phyloP scores from a whole-genome alignment of 2,329 filamentous ascomycete genomes.

The Pseudogymnoascus sp. region DNA sequence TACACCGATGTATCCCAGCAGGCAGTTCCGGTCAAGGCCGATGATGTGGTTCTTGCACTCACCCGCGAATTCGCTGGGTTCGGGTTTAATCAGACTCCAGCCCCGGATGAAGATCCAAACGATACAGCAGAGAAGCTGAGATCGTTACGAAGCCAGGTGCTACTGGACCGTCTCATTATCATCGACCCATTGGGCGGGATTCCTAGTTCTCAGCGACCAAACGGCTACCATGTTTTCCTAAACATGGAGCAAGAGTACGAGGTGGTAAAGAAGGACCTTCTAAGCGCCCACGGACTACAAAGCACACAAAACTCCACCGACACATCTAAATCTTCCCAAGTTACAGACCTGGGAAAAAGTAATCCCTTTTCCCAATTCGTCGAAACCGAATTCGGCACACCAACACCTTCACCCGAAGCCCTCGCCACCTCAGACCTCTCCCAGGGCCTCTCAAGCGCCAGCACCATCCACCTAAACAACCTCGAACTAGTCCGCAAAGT shows the following conservation, averaged over 20 bases:
- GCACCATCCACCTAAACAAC: conserved; percentile 55
- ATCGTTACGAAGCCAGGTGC: conserved; percentile 42
- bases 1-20: conserved; percentile 43
- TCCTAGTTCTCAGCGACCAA: conserved; percentile 52
- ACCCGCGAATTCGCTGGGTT: conserved; percentile 67
- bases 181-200: conserved; percentile 82
- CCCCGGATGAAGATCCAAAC: conserved; percentile 34
- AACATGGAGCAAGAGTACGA: conserved; percentile 88
- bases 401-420: neutral
- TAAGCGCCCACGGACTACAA: conserved; percentile 16
- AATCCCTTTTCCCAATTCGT: conserved; percentile 9
- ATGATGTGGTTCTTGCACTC: conserved; percentile 66
- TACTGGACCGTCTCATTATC: conserved; percentile 77
- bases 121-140: conserved; percentile 31
- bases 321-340: neutral
- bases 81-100: conserved; percentile 33
- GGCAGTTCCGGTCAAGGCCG: conserved; percentile 40
- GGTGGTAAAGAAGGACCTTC: conserved; percentile 55
- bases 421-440: conserved; percentile 8
- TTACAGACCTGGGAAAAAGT: neutral
- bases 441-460: conserved; percentile 15
- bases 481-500: conserved; percentile 62
- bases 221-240: conserved; percentile 73
- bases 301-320: conserved; percentile 26
- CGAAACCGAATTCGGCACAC: neutral